A percentile compares a stretch with the other conserved stretches of the same genome.
These are phyloP conservation scores for Scytalidium sp. DNA, from an alignment of 2,329 filamentous ascomycete species.

Conservation along the genomic window DNA sequence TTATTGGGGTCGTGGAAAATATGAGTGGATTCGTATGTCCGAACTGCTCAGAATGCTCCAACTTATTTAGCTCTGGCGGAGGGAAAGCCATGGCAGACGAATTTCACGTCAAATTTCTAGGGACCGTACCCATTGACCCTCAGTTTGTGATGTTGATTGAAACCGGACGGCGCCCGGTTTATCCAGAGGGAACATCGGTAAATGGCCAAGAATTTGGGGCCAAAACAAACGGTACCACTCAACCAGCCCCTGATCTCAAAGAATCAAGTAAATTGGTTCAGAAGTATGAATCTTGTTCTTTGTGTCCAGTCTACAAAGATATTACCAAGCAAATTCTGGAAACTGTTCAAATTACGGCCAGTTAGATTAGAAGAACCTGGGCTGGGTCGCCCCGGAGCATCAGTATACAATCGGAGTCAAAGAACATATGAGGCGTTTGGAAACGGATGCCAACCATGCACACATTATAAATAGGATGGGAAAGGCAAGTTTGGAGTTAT, in stretches of 20 bases:
- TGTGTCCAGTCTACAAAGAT: slow-evolving; percentile 64
- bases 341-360: slow-evolving; percentile 17
- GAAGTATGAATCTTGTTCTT: slow-evolving; percentile 71
- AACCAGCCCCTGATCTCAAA: slow-evolving; percentile 25
- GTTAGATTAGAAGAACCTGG: too few relatives aligned
- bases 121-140: slow-evolving; percentile 86
- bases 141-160: slow-evolving; percentile 88
- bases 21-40: slow-evolving; percentile 92
- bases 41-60: slow-evolving; percentile 79
- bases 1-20: slow-evolving; percentile 93
- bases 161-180: slow-evolving; percentile 61
- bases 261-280: slow-evolving; percentile 54
- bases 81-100: slow-evolving; percentile 86
- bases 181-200: slow-evolving; percentile 65
- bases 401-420: too few relatives aligned
- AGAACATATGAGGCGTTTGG: too few relatives aligned
- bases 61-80: slow-evolving; percentile 90
- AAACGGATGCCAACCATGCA: too few relatives aligned
- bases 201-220: slow-evolving; percentile 50
- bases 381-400: too few relatives aligned
- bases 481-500: too few relatives aligned
- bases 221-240: slow-evolving; percentile 23
- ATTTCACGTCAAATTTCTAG: slow-evolving; percentile 79
- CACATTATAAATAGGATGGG: too few relatives aligned
- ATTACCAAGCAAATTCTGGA: slow-evolving; percentile 55